A percentile compares a stretch with the other conserved stretches of the same genome.
These are phyloP conservation scores for Arachis hypogaea DNA, from an alignment of 306 rosid genomes.

Conservation along the genomic window DNA sequence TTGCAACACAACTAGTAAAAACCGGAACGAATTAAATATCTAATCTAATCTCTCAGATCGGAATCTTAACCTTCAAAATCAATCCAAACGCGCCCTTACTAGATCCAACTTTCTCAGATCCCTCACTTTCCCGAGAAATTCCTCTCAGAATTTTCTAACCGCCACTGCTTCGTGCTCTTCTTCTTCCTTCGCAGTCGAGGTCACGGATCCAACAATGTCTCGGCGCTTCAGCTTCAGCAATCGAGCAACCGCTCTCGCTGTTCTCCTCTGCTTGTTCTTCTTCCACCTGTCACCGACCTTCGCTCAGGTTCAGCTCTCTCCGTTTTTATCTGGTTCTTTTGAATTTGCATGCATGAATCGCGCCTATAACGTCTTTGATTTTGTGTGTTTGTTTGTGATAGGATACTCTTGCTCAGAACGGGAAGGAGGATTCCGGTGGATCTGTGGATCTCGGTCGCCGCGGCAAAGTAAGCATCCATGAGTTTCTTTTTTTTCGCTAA, in stretches of 20 bases:
- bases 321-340: neutral
- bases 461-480: constrained; percentile 56
- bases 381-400: neutral
- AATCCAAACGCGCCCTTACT: neutral
- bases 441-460: constrained; percentile 90
- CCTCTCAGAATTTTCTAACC: constrained; percentile 10
- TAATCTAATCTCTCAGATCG: neutral
- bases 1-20: neutral
- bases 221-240: constrained; percentile 40
- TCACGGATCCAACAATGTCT: constrained; percentile 42
- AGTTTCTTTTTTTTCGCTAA: neutral
- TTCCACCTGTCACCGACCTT: constrained; percentile 32
- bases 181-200: constrained; percentile 24
- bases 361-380: constrained; percentile 30
- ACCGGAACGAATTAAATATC: neutral
- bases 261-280: constrained; percentile 41
- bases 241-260: constrained; percentile 33
- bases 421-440: constrained; percentile 50
- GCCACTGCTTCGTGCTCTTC: neutral
- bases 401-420: constrained; percentile 54
- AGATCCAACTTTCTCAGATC: neutral
- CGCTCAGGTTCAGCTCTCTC: constrained; percentile 54
- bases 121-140: constrained; percentile 21
- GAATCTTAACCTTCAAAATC: neutral
- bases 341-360: neutral